These are phyloP conservation scores for Arthrobotrys musiformis DNA, from an alignment of 2,329 filamentous ascomycete species.

Conservation along the genomic window DNA sequence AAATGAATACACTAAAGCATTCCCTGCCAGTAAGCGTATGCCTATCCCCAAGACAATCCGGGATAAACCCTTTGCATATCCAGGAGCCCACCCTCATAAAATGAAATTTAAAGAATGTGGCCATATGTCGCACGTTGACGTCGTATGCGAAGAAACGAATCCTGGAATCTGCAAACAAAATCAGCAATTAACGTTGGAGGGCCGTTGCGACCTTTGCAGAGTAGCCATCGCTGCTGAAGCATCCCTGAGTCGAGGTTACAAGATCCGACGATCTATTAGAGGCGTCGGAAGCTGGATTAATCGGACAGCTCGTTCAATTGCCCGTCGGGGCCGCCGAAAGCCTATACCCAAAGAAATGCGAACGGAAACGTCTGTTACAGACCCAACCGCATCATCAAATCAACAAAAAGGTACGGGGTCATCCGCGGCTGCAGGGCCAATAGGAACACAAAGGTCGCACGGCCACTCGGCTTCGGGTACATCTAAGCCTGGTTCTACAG, in stretches of 20 bases:
- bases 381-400: background rate
- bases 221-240: background rate
- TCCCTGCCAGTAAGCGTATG: background rate
- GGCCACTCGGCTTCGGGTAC: background rate
- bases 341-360: background rate
- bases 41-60: conserved; percentile 16
- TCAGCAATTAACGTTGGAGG: background rate
- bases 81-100: conserved; percentile 21
- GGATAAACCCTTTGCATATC: conserved; percentile 16
- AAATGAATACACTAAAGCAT: background rate
- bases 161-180: conserved; percentile 1
- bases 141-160: conserved; percentile 38
- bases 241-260: background rate
- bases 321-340: conserved; percentile 6
- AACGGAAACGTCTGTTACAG: background rate
- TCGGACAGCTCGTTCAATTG: conserved; percentile 22
- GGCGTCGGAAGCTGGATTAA: conserved; percentile 26
- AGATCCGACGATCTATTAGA: conserved; percentile 17
- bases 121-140: background rate
- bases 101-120: conserved; percentile 23
- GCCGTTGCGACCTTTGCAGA: background rate
- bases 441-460: background rate
- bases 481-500: background rate
- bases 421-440: background rate
- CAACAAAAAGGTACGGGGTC: background rate